A percentile compares a stretch with the other conserved stretches of the same genome.
phyloP scores from a whole-genome alignment of 768 basidiomycete species.

The Tricholoma matsutake region DNA sequence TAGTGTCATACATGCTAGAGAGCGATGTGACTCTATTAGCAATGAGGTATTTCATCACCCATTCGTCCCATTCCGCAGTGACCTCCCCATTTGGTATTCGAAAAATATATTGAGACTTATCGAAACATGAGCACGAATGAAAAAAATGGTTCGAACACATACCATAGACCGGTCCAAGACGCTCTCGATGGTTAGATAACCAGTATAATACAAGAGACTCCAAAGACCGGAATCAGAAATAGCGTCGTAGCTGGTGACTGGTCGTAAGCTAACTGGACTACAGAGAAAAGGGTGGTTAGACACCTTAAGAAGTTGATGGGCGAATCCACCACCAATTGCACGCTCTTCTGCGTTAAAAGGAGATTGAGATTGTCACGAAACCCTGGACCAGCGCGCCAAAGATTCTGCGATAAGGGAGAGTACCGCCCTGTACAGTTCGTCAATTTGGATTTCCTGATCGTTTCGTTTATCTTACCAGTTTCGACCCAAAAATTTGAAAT shows the following conservation, averaged over 20 bases:
- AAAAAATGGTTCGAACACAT: not conserved
- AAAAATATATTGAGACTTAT: not conserved
- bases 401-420: not conserved
- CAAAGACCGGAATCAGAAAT: not conserved
- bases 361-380: not conserved
- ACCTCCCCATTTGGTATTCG: not conserved
- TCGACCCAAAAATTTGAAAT: not conserved
- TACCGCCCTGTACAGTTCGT: not conserved
- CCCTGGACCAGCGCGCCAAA: not conserved
- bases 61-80: not conserved
- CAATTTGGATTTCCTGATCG: not conserved
- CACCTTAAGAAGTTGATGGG: not conserved
- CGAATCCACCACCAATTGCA: not conserved
- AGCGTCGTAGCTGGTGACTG: not conserved
- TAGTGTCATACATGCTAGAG: not conserved
- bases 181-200: not conserved
- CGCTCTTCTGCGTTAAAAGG: not conserved
- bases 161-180: not conserved
- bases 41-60: not conserved
- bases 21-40: not conserved
- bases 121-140: not conserved
- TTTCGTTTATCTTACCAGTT: not conserved
- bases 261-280: not conserved
- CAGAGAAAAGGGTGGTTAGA: not conserved
- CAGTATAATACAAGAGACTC: not conserved